phyloP scores from a whole-genome alignment of 495 filamentous ascomycete genomes.

The Talaromyces stipitatus region DNA sequence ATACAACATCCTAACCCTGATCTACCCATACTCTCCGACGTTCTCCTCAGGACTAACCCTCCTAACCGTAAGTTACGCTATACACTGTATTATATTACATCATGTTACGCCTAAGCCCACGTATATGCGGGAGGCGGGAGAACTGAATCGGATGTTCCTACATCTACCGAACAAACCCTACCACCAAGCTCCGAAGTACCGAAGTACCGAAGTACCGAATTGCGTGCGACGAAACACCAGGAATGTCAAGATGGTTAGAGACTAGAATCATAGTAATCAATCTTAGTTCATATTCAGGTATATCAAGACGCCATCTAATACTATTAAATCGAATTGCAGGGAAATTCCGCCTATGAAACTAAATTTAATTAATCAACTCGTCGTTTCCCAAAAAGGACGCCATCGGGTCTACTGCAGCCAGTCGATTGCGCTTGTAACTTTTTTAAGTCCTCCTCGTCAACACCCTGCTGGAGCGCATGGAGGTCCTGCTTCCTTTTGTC shows the following conservation, averaged over 20 bases:
- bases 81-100: not conserved
- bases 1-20: not conserved
- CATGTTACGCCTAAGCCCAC: not conserved
- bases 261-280: not conserved
- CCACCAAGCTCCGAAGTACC: not conserved
- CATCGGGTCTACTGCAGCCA: not conserved
- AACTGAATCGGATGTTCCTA: not conserved
- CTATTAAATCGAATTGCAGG: not conserved
- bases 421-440: slow-evolving; percentile 9
- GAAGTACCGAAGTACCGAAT: no score
- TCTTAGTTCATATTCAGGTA: not conserved
- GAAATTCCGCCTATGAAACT: not conserved
- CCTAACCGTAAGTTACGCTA: not conserved
- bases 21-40: not conserved
- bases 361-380: not conserved
- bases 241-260: not conserved
- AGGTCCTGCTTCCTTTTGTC: no score
- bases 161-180: not conserved
- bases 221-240: not conserved
- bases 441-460: no score
- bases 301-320: not conserved
- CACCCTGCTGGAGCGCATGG: no score
- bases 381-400: not conserved
- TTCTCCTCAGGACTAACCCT: not conserved
- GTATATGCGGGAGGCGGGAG: not conserved